These are phyloP conservation scores for Fomitopsis pinicola DNA, from an alignment of 1,284 basidiomycete species.

Conservation along the genomic window DNA sequence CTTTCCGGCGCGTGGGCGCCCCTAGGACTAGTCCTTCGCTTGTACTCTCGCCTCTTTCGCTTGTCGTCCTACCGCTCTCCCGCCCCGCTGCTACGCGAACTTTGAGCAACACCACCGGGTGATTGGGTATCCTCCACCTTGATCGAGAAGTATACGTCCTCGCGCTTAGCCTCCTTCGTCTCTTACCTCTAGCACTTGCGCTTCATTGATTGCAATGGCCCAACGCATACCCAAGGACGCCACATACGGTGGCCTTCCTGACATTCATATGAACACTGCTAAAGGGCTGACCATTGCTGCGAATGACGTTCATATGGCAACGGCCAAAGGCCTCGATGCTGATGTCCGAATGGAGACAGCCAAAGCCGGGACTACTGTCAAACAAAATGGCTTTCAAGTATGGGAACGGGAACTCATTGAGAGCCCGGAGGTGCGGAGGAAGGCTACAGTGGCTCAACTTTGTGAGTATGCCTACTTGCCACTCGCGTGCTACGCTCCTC, in stretches of 20 bases:
- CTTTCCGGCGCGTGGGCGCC: too few relatives aligned
- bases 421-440: slow-evolving; percentile 83
- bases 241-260: slow-evolving; percentile 23
- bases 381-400: slow-evolving; percentile 52
- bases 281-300: slow-evolving; percentile 44
- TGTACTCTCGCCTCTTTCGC: too few relatives aligned
- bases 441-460: slow-evolving; percentile 92
- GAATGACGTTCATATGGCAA: slow-evolving; percentile 63
- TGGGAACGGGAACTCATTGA: slow-evolving; percentile 87
- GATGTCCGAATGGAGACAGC: slow-evolving; percentile 72
- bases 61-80: too few relatives aligned
- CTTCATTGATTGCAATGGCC: background rate
- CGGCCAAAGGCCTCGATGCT: slow-evolving; percentile 49
- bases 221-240: background rate
- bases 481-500: background rate
- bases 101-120: too few relatives aligned
- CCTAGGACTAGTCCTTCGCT: too few relatives aligned
- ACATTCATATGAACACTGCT: slow-evolving; percentile 72
- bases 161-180: too few relatives aligned
- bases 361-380: slow-evolving; percentile 48
- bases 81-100: too few relatives aligned
- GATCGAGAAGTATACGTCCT: too few relatives aligned
- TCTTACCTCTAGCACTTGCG: background rate
- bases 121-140: too few relatives aligned
- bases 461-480: slow-evolving; percentile 49